Conservation (phyloP, 1,139 yeast species). For the Saccharomycopsis hybrid region DNA sequence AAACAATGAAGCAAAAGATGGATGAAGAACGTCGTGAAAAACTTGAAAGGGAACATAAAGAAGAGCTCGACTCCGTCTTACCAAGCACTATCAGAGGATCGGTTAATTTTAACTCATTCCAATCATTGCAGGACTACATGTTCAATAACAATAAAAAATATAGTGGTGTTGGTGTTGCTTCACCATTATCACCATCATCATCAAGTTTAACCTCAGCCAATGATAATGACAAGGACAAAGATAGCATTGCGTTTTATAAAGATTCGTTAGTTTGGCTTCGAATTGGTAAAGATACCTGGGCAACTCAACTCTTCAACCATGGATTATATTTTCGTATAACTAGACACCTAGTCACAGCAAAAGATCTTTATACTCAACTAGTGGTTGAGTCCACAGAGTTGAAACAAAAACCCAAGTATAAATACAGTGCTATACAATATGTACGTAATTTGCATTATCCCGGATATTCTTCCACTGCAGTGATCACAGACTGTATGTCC, state of each 20-base stretch:
- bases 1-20: neutral
- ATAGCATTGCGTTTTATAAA: neutral
- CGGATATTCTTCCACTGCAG: neutral
- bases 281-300: neutral
- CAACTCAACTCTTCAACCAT: neutral
- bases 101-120: slow-evolving; percentile 20
- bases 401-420: neutral
- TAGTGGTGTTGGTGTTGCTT: neutral
- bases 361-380: neutral
- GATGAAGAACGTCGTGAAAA: neutral
- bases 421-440: neutral
- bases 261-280: neutral
- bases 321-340: neutral
- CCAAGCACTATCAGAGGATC: slow-evolving; percentile 20
- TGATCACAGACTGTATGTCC: neutral
- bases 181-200: neutral
- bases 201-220: neutral
- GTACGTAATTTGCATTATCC: neutral
- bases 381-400: neutral
- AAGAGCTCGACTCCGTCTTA: neutral
- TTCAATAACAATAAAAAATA: neutral
- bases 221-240: neutral
- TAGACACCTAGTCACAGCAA: neutral
- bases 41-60: neutral
- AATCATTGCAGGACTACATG: slow-evolving; percentile 5